Evolutionary conservation across 2,329 filamentous ascomycete genomes (phyloP).

Genomic region (Cladorrhinum sp.): DNA sequence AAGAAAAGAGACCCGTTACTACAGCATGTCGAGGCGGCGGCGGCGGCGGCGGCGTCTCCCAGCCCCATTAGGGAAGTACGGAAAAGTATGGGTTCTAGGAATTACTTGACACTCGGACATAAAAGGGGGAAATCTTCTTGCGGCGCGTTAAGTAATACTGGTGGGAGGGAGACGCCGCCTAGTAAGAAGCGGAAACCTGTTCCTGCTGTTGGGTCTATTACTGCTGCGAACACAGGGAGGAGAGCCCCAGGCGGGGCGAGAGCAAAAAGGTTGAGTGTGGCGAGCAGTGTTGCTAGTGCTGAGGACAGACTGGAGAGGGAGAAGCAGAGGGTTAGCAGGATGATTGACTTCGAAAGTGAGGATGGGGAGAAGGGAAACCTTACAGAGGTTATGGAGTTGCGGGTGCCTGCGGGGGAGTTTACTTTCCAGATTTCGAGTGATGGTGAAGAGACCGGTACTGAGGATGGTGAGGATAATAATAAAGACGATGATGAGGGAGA

Average conservation of each 20-base stretch:
- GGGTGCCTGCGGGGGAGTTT: slow-evolving; percentile 16
- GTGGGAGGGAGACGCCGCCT: background rate
- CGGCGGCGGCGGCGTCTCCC: no score
- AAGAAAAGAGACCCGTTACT: background rate
- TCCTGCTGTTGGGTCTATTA: background rate
- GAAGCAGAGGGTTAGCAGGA: background rate
- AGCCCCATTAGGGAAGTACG: slow-evolving; percentile 23
- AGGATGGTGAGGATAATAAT: no score
- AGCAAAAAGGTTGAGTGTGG: background rate
- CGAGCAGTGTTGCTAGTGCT: background rate
- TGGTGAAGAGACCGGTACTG: background rate
- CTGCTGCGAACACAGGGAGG: background rate
- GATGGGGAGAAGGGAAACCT: slow-evolving; percentile 16
- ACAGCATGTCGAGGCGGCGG: background rate
- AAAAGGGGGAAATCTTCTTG: slow-evolving; percentile 1
- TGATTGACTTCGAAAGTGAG: background rate
- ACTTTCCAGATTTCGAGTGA: slow-evolving; percentile 14
- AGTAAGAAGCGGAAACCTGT: slow-evolving; percentile 10
- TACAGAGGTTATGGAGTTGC: slow-evolving; percentile 11
- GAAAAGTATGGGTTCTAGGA: slow-evolving; percentile 38
- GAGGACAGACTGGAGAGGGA: background rate
- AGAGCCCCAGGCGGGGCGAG: background rate
- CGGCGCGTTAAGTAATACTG: background rate
- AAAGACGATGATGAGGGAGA: no score
- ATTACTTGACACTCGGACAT: slow-evolving; percentile 45